Percentiles rank a stretch among this genome's conserved stretches.
These are phyloP conservation scores for Tylopilus felleus DNA, from an alignment of 768 basidiomycete species.

Conservation along the genomic window DNA sequence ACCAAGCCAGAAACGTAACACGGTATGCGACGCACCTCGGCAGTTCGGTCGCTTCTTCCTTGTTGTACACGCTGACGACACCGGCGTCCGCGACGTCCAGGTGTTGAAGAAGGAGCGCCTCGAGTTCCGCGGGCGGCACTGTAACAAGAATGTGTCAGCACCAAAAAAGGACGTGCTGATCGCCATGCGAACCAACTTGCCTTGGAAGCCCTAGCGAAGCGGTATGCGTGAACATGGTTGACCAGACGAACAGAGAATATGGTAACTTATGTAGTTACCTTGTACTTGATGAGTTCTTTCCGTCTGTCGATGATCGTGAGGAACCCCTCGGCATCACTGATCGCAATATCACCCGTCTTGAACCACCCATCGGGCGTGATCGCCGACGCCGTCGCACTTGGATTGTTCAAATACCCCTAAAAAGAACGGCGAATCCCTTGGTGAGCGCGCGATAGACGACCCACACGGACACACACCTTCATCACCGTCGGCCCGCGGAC, in stretches of 20 bases:
- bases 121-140: slow-evolving; percentile 88
- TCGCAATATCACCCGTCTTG: slow-evolving; percentile 83
- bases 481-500: slow-evolving; percentile 73
- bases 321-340: slow-evolving; percentile 64
- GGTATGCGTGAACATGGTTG: background rate
- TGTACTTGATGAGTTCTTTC: slow-evolving; percentile 78
- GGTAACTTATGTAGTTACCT: slow-evolving; percentile 40
- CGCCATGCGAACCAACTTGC: slow-evolving; percentile 29
- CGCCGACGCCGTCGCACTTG: slow-evolving; percentile 59
- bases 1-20: too few relatives aligned
- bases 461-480: slow-evolving; percentile 49
- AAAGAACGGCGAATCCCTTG: too few relatives aligned
- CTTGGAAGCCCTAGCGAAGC: slow-evolving; percentile 64
- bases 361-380: slow-evolving; percentile 80
- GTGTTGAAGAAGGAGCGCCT: slow-evolving; percentile 70
- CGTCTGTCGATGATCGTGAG: slow-evolving; percentile 72
- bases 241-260: background rate
- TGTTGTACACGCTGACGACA: slow-evolving; percentile 72
- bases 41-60: slow-evolving; percentile 73
- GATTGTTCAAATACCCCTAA: slow-evolving; percentile 75
- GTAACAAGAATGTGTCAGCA: background rate
- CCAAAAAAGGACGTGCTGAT: background rate
- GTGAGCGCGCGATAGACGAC: background rate
- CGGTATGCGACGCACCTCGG: slow-evolving; percentile 47
- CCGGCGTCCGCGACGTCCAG: slow-evolving; percentile 75